Base-by-base conservation (phyloP, 306 rosid species). In the Citrullus mucosospermus region DNA sequence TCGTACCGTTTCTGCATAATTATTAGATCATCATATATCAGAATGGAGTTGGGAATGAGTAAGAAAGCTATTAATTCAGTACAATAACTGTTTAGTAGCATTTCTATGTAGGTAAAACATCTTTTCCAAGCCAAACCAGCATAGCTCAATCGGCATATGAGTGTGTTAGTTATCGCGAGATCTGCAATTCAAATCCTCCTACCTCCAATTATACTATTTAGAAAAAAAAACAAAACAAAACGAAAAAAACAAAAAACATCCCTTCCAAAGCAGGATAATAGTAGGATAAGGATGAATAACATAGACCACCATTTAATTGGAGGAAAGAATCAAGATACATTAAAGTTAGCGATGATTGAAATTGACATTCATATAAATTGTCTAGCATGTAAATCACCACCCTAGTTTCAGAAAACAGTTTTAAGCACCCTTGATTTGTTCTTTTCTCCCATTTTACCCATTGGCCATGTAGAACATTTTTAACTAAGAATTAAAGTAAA, bases 1-100 rank as follows among this genome's bases (percentile, higher is more conserved):
- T 88, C 90, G 0, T 85, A 88, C 30, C 88, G 92, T 82, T 88
- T 88, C 92, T 88, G 88, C 85, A 78, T 59, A 70, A 54, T 53
- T 66, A 63, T 43, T 16, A 17, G 3, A 57, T 25, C 12, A 0
- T 25, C 8, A n/a, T 55, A 60, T 4, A 50, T 34, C 55, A 10
- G 36, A 30, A 15, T 43, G 61, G 43, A 46, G 66, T 70, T 46
- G 30, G 63, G 30, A 53, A 18, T 16, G 36, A 71, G 79, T 58
- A 78, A 36, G 36, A 46, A 36, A 78, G 70, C 36, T 43, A 43
- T 38, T 16, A 48, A 48, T 62, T 48, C 73, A 17, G 32, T 2
- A 55, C 18, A 65, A 9, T 25, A 59, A 39, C 20, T 15, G n/a
- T 58, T 32, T 2, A 38, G 34, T 51, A 43, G 56, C 73, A 66